Conservation (phyloP, 2,329 filamentous ascomycete species). For the Fusarium globosum region DNA sequence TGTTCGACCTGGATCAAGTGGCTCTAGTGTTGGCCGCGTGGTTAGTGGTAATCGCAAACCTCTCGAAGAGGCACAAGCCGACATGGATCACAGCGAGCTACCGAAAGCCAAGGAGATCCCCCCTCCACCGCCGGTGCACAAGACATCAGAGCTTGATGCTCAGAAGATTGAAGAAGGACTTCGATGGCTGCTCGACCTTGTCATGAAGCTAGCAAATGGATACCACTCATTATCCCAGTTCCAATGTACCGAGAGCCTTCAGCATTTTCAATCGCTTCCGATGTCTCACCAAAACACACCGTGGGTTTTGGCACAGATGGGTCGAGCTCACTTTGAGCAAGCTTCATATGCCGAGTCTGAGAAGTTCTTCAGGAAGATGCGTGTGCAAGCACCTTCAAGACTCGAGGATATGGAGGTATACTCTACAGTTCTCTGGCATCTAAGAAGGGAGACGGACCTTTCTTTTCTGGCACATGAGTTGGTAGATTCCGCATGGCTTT, state of each 20-base stretch:
- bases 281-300: conserved; percentile 85
- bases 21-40: conserved; percentile 82
- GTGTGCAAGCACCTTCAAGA: conserved; percentile 81
- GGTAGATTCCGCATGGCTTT: conserved; percentile 86
- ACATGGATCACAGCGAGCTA: conserved; percentile 74
- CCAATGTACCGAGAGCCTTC: conserved; percentile 80
- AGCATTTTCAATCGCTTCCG: conserved; percentile 77
- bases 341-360: conserved; percentile 88
- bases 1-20: conserved; percentile 72
- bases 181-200: conserved; percentile 79
- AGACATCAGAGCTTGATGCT: conserved; percentile 62
- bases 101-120: conserved; percentile 58
- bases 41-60: conserved; percentile 92
- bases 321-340: conserved; percentile 91
- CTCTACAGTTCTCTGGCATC: conserved; percentile 98
- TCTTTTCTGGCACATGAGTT: conserved; percentile 93
- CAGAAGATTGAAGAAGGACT: conserved; percentile 80
- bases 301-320: conserved; percentile 92
- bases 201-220: conserved; percentile 83
- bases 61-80: conserved; percentile 72
- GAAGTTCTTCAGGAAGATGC: conserved; percentile 83
- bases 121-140: conserved; percentile 52
- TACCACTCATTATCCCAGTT: conserved; percentile 84
- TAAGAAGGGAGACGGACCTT: conserved; percentile 91
- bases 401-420: conserved; percentile 98